Evolutionary conservation across 331 rosid genomes (phyloP).

Genomic region (Quercus phellos): DNA sequence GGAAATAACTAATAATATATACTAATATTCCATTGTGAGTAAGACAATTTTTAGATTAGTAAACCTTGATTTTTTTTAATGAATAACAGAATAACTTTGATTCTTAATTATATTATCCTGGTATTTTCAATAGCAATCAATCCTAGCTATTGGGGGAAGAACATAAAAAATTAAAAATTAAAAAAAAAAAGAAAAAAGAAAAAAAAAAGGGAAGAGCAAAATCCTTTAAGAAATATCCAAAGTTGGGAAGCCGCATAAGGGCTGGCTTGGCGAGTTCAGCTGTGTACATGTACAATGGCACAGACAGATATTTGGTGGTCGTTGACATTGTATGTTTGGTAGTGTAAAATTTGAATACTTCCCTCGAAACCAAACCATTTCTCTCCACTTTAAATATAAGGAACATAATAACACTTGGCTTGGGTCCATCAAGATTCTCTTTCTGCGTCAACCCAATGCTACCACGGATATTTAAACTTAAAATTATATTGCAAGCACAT

Average conservation of each 20-base stretch:
- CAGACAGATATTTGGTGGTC: background rate
- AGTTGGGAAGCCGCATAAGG: background rate
- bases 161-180: too few relatives aligned
- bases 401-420: background rate
- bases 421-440: constrained; percentile 30
- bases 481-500: background rate
- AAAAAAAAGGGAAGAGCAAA: background rate
- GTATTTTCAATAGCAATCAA: too few relatives aligned
- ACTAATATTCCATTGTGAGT: too few relatives aligned
- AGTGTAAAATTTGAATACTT: background rate
- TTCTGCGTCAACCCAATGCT: constrained; percentile 40
- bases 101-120: too few relatives aligned
- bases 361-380: background rate
- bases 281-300: background rate
- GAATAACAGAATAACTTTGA: too few relatives aligned
- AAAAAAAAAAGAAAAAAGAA: background rate
- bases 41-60: too few relatives aligned
- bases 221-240: background rate
- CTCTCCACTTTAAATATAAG: background rate
- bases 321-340: constrained; percentile 6
- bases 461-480: background rate
- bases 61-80: too few relatives aligned
- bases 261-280: background rate
- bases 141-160: too few relatives aligned
- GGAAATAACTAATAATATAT: too few relatives aligned